Conservation (phyloP, 345 rosid genomes). For the Eucalyptus fibrosa region DNA sequence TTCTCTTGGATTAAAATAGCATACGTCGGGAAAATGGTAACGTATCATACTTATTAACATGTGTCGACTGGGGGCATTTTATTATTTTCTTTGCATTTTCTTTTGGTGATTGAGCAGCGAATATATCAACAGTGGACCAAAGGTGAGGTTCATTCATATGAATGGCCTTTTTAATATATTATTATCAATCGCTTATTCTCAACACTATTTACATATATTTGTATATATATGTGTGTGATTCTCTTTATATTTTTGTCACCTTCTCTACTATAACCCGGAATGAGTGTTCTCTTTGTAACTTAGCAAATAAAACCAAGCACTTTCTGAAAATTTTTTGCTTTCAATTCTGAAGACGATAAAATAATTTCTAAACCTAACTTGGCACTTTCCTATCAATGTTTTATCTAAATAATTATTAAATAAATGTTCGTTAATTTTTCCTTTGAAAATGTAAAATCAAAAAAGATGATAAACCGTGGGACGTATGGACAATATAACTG, state of each 20-base stretch:
- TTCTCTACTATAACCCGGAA: background rate
- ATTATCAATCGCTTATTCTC: too few species aligned
- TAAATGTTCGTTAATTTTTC: too few species aligned
- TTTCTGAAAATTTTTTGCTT: background rate
- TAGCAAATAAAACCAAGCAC: background rate
- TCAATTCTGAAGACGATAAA: too few species aligned
- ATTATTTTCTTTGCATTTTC: background rate
- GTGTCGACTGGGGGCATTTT: background rate
- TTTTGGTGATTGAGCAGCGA: background rate
- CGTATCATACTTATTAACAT: too few species aligned
- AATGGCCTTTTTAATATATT: background rate
- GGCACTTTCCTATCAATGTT: too few species aligned
- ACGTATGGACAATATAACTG: too few species aligned
- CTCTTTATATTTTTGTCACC: background rate
- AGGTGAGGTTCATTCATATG: background rate
- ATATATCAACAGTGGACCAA: background rate
- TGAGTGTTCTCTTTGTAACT: background rate
- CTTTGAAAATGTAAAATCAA: too few species aligned
- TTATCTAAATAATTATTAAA: too few species aligned
- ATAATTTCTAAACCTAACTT: too few species aligned
- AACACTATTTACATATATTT: background rate
- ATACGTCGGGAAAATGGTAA: too few species aligned
- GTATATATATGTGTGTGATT: background rate
- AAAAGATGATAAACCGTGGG: too few species aligned
- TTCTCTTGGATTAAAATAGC: too few species aligned